These are phyloP conservation scores for Amaranthus tricolor DNA, from an alignment of 179 eudicot genomes.

Conservation along the genomic window DNA sequence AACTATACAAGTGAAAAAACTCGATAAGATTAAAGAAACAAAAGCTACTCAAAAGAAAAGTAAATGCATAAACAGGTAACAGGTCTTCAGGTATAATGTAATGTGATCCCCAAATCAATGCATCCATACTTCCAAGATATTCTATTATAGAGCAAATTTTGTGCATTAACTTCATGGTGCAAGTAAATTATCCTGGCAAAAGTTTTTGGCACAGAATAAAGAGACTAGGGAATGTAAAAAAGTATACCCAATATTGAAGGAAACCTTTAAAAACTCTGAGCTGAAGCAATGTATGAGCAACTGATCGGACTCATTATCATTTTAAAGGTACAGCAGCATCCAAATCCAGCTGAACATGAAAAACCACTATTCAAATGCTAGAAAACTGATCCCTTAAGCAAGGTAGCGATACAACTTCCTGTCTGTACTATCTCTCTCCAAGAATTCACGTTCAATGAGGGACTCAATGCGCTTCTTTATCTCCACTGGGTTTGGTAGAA, in stretches of 20 bases:
- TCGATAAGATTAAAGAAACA: background rate
- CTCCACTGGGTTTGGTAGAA: conserved; percentile 70
- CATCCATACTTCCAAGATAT: background rate
- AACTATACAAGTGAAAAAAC: conserved; percentile 10
- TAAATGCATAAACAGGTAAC: background rate
- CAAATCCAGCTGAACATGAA: conserved; percentile 26
- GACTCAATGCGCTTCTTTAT: conserved; percentile 79
- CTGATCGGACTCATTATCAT: conserved; percentile 14
- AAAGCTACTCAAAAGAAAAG: background rate
- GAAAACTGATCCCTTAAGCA: conserved; percentile 22
- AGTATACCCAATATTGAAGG: conserved; percentile 10
- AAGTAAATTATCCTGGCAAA: conserved; percentile 1
- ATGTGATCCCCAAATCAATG: background rate
- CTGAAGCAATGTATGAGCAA: conserved; percentile 19
- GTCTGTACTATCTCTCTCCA: conserved; percentile 66
- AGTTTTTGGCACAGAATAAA: background rate
- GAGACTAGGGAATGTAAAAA: background rate
- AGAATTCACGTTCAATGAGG: conserved; percentile 71
- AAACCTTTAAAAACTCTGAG: conserved; percentile 22
- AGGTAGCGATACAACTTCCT: conserved; percentile 56
- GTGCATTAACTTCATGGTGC: background rate
- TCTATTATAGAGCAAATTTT: background rate
- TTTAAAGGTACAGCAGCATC: conserved; percentile 22
- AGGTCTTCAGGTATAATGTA: background rate
- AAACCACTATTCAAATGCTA: conserved; percentile 21